A percentile compares a stretch with the other conserved stretches of the same genome.
Conservation (phyloP, 257 asterid genomes). For the Fraxinus pennsylvanica region DNA sequence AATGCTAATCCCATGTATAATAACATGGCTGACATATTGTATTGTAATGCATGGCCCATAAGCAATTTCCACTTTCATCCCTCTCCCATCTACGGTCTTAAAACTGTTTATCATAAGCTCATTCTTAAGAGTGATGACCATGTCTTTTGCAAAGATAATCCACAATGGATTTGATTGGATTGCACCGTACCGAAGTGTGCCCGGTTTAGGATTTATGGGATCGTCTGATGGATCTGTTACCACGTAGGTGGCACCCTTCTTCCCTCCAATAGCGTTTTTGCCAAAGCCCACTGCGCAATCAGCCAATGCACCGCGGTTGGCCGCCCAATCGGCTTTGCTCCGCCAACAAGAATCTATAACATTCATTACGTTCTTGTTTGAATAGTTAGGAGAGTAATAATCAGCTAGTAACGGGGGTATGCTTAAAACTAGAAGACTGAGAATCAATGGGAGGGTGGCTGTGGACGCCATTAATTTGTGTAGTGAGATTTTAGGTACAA, state of each 20-base stretch:
- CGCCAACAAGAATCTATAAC: conserved; percentile 83
- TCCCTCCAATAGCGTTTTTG: conserved; percentile 65
- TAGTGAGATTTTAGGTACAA: conserved; percentile 15
- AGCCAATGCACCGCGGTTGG: conserved; percentile 60
- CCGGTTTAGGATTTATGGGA: conserved; percentile 56
- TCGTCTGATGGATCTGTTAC: conserved; percentile 66
- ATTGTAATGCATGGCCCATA: conserved; percentile 83
- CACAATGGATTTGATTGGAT: conserved; percentile 66
- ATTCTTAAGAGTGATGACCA: conserved; percentile 61
- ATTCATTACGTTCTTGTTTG: conserved; percentile 37
- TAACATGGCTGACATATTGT: conserved; percentile 53
- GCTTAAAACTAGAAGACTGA: conserved; percentile 31
- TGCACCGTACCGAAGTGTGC: conserved; percentile 78
- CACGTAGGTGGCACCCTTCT: conserved; percentile 49
- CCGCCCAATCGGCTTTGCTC: conserved; percentile 57
- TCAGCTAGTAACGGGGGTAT: conserved; percentile 29
- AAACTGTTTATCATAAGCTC: conserved; percentile 71
- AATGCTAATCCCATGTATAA: conserved; percentile 71
- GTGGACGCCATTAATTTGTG: conserved; percentile 40
- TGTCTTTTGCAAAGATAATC: conserved; percentile 59
- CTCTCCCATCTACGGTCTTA: conserved; percentile 94
- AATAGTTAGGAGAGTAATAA: conserved; percentile 19
- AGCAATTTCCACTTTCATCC: conserved; percentile 76
- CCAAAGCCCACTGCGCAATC: conserved; percentile 81
- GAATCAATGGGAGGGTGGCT: conserved; percentile 25